These are phyloP conservation scores for Salicornia ramosissima DNA, from an alignment of 148 eudicot species.

Conservation along the genomic window DNA sequence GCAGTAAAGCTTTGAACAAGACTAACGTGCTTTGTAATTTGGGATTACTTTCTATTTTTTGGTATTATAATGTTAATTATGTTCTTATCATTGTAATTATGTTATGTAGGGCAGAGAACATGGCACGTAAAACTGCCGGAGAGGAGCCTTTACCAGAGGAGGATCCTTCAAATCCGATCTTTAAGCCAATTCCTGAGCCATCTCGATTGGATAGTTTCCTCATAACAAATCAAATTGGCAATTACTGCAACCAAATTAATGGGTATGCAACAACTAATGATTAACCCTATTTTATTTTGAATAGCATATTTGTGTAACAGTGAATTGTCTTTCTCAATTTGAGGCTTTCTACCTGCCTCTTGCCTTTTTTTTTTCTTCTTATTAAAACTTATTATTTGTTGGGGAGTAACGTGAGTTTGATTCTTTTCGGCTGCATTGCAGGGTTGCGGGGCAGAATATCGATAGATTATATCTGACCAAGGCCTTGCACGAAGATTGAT, in stretches of 20 bases:
- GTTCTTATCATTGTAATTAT: not conserved
- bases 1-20: not conserved
- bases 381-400: not conserved
- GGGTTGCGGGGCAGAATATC: slow-evolving; percentile 95
- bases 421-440: slow-evolving; percentile 33
- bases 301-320: not conserved
- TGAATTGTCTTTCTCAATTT: not conserved
- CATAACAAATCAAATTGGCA: slow-evolving; percentile 83
- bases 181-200: slow-evolving; percentile 80
- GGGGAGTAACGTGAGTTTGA: not conserved
- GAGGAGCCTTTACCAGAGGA: slow-evolving; percentile 96
- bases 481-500: slow-evolving; percentile 77
- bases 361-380: no score
- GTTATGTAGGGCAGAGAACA: slow-evolving; percentile 60
- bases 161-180: slow-evolving; percentile 77
- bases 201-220: slow-evolving; percentile 88
- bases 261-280: slow-evolving; percentile 43
- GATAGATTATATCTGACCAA: slow-evolving; percentile 68
- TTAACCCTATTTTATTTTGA: not conserved
- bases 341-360: not conserved
- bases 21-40: not conserved
- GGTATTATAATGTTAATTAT: not conserved
- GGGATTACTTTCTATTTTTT: not conserved
- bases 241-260: slow-evolving; percentile 91
- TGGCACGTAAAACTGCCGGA: slow-evolving; percentile 77